These are phyloP conservation scores for Pterocarpus santalinus DNA, from an alignment of 306 rosid genomes.

Conservation along the genomic window DNA sequence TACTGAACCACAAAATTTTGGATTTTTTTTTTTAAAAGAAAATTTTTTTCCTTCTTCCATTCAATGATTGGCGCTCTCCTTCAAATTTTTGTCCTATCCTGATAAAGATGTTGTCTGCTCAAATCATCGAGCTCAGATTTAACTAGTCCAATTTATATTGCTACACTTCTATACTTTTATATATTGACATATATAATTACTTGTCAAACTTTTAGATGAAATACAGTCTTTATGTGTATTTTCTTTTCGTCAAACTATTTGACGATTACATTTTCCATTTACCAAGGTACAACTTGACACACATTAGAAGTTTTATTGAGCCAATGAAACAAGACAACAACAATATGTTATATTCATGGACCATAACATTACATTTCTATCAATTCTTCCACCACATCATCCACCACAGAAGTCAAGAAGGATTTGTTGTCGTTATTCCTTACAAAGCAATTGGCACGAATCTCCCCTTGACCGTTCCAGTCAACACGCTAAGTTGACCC, in stretches of 20 bases:
- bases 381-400: constrained; percentile 36
- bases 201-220: neutral
- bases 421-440: constrained; percentile 50
- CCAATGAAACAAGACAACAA: no score
- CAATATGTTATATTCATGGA: no score
- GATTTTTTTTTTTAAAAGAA: no score
- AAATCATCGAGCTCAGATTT: neutral
- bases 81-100: no score
- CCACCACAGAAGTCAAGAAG: constrained; percentile 52
- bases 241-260: neutral
- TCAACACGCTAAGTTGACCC: constrained; percentile 76
- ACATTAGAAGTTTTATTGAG: no score
- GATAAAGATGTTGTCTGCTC: neutral
- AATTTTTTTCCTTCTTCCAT: no score
- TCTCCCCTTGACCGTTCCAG: constrained; percentile 63
- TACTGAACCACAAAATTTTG: no score
- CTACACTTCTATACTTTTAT: neutral
- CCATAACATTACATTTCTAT: no score
- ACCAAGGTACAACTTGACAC: no score
- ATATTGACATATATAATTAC: neutral
- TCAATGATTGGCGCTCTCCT: no score
- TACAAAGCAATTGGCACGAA: constrained; percentile 70
- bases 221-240: neutral
- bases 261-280: no score
- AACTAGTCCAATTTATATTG: neutral